phyloP scores from a whole-genome alignment of 345 rosid genomes.

The Syzygium aqueum region DNA sequence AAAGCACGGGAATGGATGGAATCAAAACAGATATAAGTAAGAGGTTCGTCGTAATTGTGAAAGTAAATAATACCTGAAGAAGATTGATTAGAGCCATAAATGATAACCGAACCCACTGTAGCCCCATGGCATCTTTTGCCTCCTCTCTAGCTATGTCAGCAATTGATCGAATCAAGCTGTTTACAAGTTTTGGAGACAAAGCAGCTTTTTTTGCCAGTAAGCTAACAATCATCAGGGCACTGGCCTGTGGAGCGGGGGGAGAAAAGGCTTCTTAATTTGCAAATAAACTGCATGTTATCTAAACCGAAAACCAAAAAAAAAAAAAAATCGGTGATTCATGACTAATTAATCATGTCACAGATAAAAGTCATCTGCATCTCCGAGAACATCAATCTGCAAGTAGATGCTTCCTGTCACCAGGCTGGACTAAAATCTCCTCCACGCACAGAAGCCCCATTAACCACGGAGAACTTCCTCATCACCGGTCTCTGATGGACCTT shows the following conservation, averaged over 20 bases:
- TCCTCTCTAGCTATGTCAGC: conserved; percentile 54
- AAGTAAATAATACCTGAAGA: conserved; percentile 55
- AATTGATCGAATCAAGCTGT: conserved; percentile 60
- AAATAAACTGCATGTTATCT: not conserved
- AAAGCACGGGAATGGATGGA: not conserved
- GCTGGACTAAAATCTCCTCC: not conserved
- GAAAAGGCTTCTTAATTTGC: not conserved
- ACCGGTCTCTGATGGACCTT: not conserved
- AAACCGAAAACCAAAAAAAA: not conserved
- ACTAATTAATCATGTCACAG: not conserved
- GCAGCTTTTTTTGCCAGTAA: conserved; percentile 61
- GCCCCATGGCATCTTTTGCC: conserved; percentile 54
- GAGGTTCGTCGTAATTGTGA: not conserved
- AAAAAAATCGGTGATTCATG: not conserved
- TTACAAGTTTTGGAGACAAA: conserved; percentile 61
- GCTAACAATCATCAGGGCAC: conserved; percentile 81
- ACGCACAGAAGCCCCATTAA: not conserved
- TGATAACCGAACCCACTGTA: conserved; percentile 58
- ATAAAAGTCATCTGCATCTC: not conserved
- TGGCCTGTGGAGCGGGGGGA: conserved; percentile 44
- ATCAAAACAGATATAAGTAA: not conserved
- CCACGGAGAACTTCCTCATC: not conserved
- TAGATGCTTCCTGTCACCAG: not conserved
- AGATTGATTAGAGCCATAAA: conserved; percentile 65
- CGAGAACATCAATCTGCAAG: not conserved